Conservation (phyloP, 2,329 filamentous ascomycete species). For the Beauveria sp. region DNA sequence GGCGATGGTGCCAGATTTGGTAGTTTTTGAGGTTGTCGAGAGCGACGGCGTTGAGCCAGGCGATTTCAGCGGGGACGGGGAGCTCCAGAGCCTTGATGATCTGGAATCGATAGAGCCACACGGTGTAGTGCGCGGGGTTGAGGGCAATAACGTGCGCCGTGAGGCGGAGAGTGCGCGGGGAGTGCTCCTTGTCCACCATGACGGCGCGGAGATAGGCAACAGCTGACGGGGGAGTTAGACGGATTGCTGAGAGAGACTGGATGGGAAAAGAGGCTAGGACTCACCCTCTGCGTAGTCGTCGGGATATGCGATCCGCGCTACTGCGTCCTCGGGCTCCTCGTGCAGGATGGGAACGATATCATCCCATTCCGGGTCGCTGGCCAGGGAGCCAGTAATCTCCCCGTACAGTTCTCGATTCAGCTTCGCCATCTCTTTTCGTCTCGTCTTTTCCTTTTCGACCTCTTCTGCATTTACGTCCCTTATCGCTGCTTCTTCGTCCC, state of each 20-base stretch:
- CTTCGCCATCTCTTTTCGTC: slow-evolving; percentile 43
- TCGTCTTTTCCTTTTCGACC: slow-evolving; percentile 36
- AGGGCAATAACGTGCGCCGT: slow-evolving; percentile 86
- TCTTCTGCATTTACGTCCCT: slow-evolving; percentile 30
- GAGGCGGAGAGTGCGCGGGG: slow-evolving; percentile 66
- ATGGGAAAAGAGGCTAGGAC: slow-evolving; percentile 15
- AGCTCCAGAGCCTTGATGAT: slow-evolving; percentile 62
- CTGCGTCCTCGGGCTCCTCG: slow-evolving; percentile 72
- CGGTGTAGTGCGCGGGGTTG: slow-evolving; percentile 97
- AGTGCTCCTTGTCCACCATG: slow-evolving; percentile 83
- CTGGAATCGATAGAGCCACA: slow-evolving; percentile 91
- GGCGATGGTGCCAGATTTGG: slow-evolving; percentile 84
- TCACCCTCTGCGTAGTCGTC: slow-evolving; percentile 77
- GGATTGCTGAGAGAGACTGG: neutral
- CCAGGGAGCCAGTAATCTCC: slow-evolving; percentile 34
- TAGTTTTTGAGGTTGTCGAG: slow-evolving; percentile 91
- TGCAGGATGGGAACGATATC: slow-evolving; percentile 78
- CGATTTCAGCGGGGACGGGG: slow-evolving; percentile 62
- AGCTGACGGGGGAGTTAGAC: slow-evolving; percentile 36
- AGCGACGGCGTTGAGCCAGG: slow-evolving; percentile 80
- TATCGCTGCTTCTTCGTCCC: slow-evolving; percentile 12
- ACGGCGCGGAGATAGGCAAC: slow-evolving; percentile 89
- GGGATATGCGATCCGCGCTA: slow-evolving; percentile 89
- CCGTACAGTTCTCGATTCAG: slow-evolving; percentile 47
- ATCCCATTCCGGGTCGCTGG: slow-evolving; percentile 69